Percentiles rank a stretch among this genome's conserved stretches.
Conservation (phyloP, 257 asterid genomes). For the Eustoma russellianum region DNA sequence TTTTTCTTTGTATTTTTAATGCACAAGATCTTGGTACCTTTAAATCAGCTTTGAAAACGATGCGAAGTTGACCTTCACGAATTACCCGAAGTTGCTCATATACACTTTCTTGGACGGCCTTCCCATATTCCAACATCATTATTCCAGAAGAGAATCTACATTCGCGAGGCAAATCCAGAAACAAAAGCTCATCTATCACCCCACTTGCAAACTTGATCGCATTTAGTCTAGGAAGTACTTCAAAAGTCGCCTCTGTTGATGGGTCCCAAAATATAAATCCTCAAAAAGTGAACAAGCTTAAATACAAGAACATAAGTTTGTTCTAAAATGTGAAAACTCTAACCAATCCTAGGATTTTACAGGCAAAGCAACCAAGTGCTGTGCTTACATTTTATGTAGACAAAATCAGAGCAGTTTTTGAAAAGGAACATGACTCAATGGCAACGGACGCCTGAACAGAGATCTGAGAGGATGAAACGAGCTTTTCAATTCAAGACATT, state of each 20-base stretch:
- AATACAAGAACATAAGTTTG: too few relatives aligned
- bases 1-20: neutral
- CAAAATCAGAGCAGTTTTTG: too few relatives aligned
- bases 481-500: too few relatives aligned
- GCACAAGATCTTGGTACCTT: conserved; percentile 46
- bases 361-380: too few relatives aligned
- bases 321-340: too few relatives aligned
- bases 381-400: too few relatives aligned
- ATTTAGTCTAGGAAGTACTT: conserved; percentile 94
- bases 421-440: too few relatives aligned
- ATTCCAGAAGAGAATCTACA: conserved; percentile 78
- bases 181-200: conserved; percentile 77
- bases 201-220: conserved; percentile 96
- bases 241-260: conserved; percentile 86
- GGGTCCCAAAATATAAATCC: too few relatives aligned
- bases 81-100: conserved; percentile 96
- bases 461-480: too few relatives aligned
- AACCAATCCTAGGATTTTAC: too few relatives aligned
- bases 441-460: too few relatives aligned
- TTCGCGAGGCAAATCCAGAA: conserved; percentile 96
- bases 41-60: conserved; percentile 80
- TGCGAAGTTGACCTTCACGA: conserved; percentile 95
- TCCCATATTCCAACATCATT: conserved; percentile 89
- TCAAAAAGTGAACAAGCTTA: too few relatives aligned
- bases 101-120: conserved; percentile 95